Percentiles rank a stretch among this genome's conserved stretches.
These are phyloP conservation scores for Naematelia aurantialba DNA, from an alignment of 768 basidiomycete species.

Conservation along the genomic window DNA sequence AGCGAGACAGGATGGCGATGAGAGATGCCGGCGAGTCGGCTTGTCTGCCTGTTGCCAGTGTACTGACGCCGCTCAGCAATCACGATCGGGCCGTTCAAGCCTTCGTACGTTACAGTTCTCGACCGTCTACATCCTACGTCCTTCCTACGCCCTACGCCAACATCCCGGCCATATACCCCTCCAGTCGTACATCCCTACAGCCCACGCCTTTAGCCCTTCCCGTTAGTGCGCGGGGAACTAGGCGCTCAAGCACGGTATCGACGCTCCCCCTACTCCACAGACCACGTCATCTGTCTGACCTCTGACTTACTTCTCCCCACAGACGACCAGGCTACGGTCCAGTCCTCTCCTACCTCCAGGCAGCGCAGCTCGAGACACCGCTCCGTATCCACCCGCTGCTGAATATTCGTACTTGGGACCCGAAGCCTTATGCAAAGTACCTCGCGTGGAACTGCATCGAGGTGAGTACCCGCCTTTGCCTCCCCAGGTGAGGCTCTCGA, in stretches of 20 bases:
- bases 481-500: no score
- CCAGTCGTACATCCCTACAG: no score
- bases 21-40: constrained; percentile 35
- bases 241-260: no score
- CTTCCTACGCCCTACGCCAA: no score
- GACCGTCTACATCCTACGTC: not conserved
- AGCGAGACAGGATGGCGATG: not conserved
- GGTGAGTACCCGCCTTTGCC: no score
- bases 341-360: constrained; percentile 49
- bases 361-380: constrained; percentile 44
- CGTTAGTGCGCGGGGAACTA: no score
- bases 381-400: constrained; percentile 46
- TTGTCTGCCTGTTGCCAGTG: not conserved
- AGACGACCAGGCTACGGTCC: constrained; percentile 50
- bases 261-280: not conserved
- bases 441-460: constrained; percentile 46
- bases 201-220: no score
- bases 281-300: no score
- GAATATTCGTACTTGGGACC: constrained; percentile 47
- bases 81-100: constrained; percentile 47
- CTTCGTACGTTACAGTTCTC: constrained; percentile 37
- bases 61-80: constrained; percentile 21
- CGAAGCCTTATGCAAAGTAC: constrained; percentile 49
- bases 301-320: no score
- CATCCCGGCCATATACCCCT: no score